Evolutionary conservation across 768 basidiomycete genomes (phyloP), one percentile per base, ranked within the genome.

Genomic region (Mycena galericulata): DNA sequence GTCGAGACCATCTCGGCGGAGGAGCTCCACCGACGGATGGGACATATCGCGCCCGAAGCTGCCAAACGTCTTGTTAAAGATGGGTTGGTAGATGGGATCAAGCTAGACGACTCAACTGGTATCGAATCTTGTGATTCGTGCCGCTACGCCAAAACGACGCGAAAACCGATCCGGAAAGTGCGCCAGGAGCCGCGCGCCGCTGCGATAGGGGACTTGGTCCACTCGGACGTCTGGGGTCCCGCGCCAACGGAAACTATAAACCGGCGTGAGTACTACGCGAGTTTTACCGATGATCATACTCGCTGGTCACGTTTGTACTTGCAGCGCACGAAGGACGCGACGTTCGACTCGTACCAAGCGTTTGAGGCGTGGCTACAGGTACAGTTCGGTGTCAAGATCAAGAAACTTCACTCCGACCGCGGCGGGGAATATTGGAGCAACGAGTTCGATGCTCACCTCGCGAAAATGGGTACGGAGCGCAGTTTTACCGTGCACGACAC

Each of bases 151-250:
- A 82, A 83, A 65, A 46, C 71, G 22, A 73, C 73, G 18, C 56
- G 70, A 3, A 76, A 80, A 46, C 65, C 70, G 10, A 71, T 81
- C n/a, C 65, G 55, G 34, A 79, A 78, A 59, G 74, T 68, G 1
- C 74, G 73, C 24, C 43, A 62, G 22, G 72, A 73, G 27, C 47
- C 72, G 20, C 65, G 71, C 17, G 62, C 62, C 4, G 43, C 29
- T 2, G 54, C 43, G 0, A 75, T 80, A 68, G 79, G 80, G 1
- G 78, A 79, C 0, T 73, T 76, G 22, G 75, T 82, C 17, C 78
- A 81, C 45, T 72, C 75, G 0, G 78, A 84, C 62, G 67, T 84
- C 2, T 84, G 81, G 79, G 81, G 81, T 12, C 80, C 80, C 1
- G 67, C 79, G 15, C 70, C 68, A 4, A 68, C 73, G 30, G 72